These are phyloP conservation scores for Malassezia japonica DNA, from an alignment of 1,284 basidiomycete genomes.

Conservation along the genomic window DNA sequence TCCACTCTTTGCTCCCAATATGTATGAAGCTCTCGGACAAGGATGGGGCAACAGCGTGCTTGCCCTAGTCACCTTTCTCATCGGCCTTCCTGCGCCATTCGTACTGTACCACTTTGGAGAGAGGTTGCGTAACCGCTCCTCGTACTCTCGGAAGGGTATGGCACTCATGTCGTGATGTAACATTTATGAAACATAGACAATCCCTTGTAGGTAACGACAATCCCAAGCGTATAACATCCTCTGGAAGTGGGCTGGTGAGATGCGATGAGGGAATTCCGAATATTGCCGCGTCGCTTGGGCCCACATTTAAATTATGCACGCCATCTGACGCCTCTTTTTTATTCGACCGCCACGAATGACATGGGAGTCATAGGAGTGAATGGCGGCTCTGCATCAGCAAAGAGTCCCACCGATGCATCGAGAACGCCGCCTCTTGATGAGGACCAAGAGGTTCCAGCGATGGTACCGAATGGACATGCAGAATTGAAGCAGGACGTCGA, in stretches of 20 bases:
- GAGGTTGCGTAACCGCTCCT: not conserved
- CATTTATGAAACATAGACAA: not conserved
- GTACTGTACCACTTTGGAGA: not conserved
- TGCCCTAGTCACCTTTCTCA: conserved; percentile 15
- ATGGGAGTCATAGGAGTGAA: no score
- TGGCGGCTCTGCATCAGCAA: no score
- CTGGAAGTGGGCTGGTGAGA: no score
- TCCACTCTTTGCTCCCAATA: conserved; percentile 68
- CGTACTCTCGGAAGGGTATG: not conserved
- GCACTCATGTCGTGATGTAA: not conserved
- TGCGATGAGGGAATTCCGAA: no score
- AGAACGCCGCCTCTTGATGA: not conserved
- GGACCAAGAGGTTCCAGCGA: not conserved
- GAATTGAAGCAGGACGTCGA: not conserved
- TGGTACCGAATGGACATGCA: conserved; percentile 1
- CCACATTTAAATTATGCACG: no score
- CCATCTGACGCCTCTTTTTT: not conserved
- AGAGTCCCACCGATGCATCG: conserved; percentile 2
- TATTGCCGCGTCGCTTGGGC: no score
- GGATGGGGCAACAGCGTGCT: conserved; percentile 53
- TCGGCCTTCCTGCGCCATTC: conserved; percentile 21
- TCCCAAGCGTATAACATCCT: no score
- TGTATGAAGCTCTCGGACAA: conserved; percentile 53
- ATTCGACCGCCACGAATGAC: not conserved
- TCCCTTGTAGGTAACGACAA: no score